Evolutionary conservation across 148 eudicot genomes (phyloP).

Genomic region (Salicornia ramosissima): DNA sequence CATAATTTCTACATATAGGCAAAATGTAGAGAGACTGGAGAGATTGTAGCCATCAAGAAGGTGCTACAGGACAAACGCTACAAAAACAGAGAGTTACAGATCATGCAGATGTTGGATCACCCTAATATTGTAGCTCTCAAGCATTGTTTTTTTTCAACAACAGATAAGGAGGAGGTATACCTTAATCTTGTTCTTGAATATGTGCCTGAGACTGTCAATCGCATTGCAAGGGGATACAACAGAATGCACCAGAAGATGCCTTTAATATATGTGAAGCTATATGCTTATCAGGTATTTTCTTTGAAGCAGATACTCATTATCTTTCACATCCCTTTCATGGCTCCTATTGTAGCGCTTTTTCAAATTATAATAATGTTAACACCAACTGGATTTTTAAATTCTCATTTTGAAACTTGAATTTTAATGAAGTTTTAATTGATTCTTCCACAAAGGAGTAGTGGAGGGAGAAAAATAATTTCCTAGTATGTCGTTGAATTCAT

Average conservation of each 20-base stretch:
- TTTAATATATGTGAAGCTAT: constrained; percentile 84
- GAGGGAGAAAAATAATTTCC: not conserved
- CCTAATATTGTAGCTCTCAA: constrained; percentile 95
- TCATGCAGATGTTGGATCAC: constrained; percentile 98
- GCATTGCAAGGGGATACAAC: constrained; percentile 86
- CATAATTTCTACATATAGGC: constrained; percentile 45
- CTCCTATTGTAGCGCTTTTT: not conserved
- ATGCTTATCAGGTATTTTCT: constrained; percentile 73
- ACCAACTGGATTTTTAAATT: not conserved
- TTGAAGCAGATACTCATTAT: not conserved
- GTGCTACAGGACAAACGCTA: constrained; percentile 99
- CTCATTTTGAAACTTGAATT: not conserved
- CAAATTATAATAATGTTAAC: not conserved
- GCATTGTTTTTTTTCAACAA: constrained; percentile 87
- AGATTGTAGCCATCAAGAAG: constrained; percentile 97
- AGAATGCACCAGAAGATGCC: constrained; percentile 93
- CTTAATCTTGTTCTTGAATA: constrained; percentile 96
- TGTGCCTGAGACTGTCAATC: constrained; percentile 96
- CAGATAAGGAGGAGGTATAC: constrained; percentile 93
- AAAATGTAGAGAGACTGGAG: constrained; percentile 98
- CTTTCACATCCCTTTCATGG: not conserved
- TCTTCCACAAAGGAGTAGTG: not conserved
- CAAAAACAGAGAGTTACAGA: constrained; percentile 97
- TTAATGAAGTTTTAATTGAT: not conserved
- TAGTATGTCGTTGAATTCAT: not conserved